These are phyloP conservation scores for Iris pallida DNA, from an alignment of 116 monocot genomes.

Conservation along the genomic window DNA sequence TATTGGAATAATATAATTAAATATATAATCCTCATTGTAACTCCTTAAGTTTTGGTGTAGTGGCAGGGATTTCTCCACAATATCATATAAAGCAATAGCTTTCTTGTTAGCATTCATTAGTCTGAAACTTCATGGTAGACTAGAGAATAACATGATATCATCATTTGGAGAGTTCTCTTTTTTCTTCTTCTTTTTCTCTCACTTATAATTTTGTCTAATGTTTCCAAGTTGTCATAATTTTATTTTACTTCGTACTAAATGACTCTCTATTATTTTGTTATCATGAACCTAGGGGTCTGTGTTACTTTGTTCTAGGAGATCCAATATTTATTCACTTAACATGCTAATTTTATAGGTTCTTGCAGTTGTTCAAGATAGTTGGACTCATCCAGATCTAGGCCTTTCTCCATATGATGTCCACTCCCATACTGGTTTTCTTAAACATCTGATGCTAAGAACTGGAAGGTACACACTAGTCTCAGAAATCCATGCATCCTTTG, in stretches of 20 bases:
- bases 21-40: no score
- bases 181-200: not conserved
- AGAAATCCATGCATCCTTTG: not conserved
- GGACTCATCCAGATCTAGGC: constrained; percentile 55
- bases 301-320: not conserved
- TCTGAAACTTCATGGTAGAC: no score
- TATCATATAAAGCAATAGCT: no score
- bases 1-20: no score
- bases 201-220: not conserved
- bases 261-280: not conserved
- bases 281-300: not conserved
- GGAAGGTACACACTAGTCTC: constrained; percentile 52
- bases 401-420: constrained; percentile 82
- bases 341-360: constrained; percentile 86
- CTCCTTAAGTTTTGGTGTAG: no score
- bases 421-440: constrained; percentile 81
- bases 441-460: constrained; percentile 91
- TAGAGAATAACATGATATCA: not conserved
- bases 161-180: not conserved
- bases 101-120: no score
- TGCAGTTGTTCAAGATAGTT: constrained; percentile 83
- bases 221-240: not conserved
- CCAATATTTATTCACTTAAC: constrained; percentile 4
- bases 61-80: no score
- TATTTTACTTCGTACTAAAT: not conserved